Percentiles rank a stretch among this genome's conserved stretches.
These are phyloP conservation scores for Elsinoe australis DNA, from an alignment of 2,329 filamentous ascomycete genomes.

Conservation along the genomic window DNA sequence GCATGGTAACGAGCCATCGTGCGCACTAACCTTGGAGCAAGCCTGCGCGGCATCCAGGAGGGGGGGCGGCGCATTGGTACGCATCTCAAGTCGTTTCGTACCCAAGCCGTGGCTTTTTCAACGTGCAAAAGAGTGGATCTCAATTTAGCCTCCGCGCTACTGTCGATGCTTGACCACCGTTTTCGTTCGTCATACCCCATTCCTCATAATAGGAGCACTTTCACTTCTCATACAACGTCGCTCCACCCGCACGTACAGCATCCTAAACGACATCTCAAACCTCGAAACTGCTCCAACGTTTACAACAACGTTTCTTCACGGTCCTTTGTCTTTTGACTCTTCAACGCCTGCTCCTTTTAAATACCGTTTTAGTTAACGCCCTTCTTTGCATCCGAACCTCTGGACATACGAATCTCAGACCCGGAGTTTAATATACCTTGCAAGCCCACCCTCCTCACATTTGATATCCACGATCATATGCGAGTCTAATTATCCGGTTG, in stretches of 20 bases:
- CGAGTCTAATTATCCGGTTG: conserved; percentile 17
- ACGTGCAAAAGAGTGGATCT: conserved; percentile 16
- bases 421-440: conserved; percentile 17
- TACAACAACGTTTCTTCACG: conserved; percentile 14
- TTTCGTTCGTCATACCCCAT: conserved; percentile 18
- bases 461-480: conserved; percentile 15
- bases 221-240: conserved; percentile 12
- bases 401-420: conserved; percentile 1
- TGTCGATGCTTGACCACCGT: conserved; percentile 17
- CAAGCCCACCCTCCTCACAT: background rate
- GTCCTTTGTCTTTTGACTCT: conserved; percentile 18
- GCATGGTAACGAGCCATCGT: conserved; percentile 14
- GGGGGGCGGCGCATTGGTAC: conserved; percentile 12
- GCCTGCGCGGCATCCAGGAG: conserved; percentile 14
- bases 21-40: conserved; percentile 13
- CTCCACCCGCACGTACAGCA: conserved; percentile 6
- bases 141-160: conserved; percentile 14
- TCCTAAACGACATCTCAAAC: conserved; percentile 15
- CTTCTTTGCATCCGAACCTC: conserved; percentile 14
- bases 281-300: conserved; percentile 15
- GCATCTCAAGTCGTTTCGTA: conserved; percentile 14
- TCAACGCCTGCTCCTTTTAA: conserved; percentile 18
- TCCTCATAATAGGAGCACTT: conserved; percentile 15
- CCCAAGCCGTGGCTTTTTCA: conserved; percentile 16
- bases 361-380: conserved; percentile 15